A percentile compares a stretch with the other conserved stretches of the same genome.
These are phyloP conservation scores for Spirogloea muscicola DNA, from an alignment of 139 green algal genomes.

Conservation along the genomic window DNA sequence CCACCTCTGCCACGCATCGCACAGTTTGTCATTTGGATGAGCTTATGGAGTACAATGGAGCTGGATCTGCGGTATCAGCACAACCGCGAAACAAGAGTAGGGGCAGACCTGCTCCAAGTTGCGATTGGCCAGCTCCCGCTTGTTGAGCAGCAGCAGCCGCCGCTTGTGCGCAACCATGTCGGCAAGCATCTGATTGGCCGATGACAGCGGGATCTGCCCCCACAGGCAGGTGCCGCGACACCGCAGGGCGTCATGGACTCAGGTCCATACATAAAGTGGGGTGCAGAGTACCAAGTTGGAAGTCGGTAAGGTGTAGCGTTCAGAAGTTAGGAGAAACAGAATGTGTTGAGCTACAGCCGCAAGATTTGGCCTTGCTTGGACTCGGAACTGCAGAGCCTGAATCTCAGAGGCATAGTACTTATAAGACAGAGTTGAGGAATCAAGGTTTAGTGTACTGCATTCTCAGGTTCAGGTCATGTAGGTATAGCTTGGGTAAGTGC, in stretches of 20 bases:
- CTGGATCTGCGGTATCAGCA: too few species aligned
- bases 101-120: conserved; percentile 37
- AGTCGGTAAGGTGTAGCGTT: background rate
- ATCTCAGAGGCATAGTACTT: too few species aligned
- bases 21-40: too few species aligned
- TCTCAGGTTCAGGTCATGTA: too few species aligned
- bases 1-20: too few species aligned
- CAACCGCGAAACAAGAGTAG: too few species aligned
- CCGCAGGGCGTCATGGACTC: background rate
- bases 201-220: conserved; percentile 41
- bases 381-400: too few species aligned
- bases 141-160: conserved; percentile 41
- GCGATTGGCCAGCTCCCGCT: conserved; percentile 31
- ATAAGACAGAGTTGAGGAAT: too few species aligned
- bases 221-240: background rate
- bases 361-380: too few species aligned
- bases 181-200: conserved; percentile 24
- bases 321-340: background rate
- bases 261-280: background rate
- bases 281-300: background rate
- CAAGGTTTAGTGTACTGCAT: too few species aligned
- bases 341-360: background rate
- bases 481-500: too few species aligned
- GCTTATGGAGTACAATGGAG: too few species aligned
- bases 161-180: conserved; percentile 32